Conservation (phyloP, 2,329 filamentous ascomycete genomes). For the Pseudogymnoascus sp. region DNA sequence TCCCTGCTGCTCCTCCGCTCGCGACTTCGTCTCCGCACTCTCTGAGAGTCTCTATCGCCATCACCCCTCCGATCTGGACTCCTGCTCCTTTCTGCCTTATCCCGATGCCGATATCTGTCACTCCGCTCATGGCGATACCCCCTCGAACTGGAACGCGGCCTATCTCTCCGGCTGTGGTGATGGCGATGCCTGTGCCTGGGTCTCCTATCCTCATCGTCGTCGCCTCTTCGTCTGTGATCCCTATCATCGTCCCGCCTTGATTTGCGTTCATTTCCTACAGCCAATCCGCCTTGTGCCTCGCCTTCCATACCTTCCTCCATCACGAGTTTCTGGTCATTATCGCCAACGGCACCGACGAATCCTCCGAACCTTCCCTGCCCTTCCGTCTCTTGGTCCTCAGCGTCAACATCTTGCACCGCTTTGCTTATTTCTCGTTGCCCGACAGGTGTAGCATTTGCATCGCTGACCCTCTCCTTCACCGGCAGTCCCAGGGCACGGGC, state of each 20-base stretch:
- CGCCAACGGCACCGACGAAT: constrained; percentile 25
- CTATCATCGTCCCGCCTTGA: constrained; percentile 11
- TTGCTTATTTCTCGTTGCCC: constrained; percentile 54
- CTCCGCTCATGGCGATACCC: constrained; percentile 15
- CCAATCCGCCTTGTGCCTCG: constrained; percentile 18
- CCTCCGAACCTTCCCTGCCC: constrained; percentile 24
- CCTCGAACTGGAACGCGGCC: constrained; percentile 20
- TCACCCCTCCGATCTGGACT: constrained; percentile 21
- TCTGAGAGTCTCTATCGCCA: constrained; percentile 6
- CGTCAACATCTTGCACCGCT: constrained; percentile 40
- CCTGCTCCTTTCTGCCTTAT: constrained; percentile 23
- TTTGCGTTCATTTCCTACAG: constrained; percentile 15
- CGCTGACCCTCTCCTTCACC: constrained; percentile 49
- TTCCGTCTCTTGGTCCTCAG: constrained; percentile 24
- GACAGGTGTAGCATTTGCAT: constrained; percentile 60
- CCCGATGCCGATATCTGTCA: constrained; percentile 20
- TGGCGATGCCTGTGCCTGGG: constrained; percentile 25
- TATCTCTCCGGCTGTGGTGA: constrained; percentile 26
- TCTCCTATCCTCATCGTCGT: constrained; percentile 21
- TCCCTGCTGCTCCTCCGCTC: constrained; percentile 24
- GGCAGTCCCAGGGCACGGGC: constrained; percentile 75
- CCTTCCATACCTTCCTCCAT: neutral
- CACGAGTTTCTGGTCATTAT: constrained; percentile 14
- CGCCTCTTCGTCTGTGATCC: constrained; percentile 16
- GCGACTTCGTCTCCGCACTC: constrained; percentile 18